Base-by-base conservation (phyloP, 2,329 filamentous ascomycete species). In the Aspergillus sp. region DNA sequence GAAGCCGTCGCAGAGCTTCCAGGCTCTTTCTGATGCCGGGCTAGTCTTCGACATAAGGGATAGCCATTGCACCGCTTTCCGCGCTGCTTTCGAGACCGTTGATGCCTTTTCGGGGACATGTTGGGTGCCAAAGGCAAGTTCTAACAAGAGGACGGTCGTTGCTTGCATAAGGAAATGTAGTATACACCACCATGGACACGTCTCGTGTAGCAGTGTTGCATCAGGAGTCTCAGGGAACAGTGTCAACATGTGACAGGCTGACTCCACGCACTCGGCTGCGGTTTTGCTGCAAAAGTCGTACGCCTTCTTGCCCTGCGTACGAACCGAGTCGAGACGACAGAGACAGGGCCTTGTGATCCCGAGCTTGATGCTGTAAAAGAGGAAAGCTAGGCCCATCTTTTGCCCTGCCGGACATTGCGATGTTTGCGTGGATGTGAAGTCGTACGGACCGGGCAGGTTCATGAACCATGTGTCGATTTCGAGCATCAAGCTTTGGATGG, bases 111-210 rank as follows among this genome's bases (percentile, higher is more conserved):
- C 65, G 1, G 70, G 69, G 43, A 69, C 67, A 50, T 73, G 70
- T 39, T 70, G 63, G n/a, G 61, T 61, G 29, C 60, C 55, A 41
- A 69, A 72, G 9, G 68, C 59, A 7, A 73, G 59, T 45, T 73
- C 70, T 9, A 72, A 57, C n/a, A 72, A 61, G 19, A 73, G 59
- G 1, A 73, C 60, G 2, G 66, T 67, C 1, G 65, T 63, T 9
- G 71, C 64, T 54, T 73, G 71, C 58, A 73, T 71, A 5, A 73
- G 56, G 44, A 67, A 69, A 49, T 73, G 70, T 9, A 73, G 56
- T 10, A 69, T 62, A 49, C 63, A 69, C 68, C 69, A 73, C 71
- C 71, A 73, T 9, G 68, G 68, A 1, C 66, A 65, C 10, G 65
- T 57, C 12, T 59, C 60, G 46, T 70, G 60, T 7, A 73, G 54